Conservation (phyloP, 495 filamentous ascomycete genomes). For the Neurospora sp. region DNA sequence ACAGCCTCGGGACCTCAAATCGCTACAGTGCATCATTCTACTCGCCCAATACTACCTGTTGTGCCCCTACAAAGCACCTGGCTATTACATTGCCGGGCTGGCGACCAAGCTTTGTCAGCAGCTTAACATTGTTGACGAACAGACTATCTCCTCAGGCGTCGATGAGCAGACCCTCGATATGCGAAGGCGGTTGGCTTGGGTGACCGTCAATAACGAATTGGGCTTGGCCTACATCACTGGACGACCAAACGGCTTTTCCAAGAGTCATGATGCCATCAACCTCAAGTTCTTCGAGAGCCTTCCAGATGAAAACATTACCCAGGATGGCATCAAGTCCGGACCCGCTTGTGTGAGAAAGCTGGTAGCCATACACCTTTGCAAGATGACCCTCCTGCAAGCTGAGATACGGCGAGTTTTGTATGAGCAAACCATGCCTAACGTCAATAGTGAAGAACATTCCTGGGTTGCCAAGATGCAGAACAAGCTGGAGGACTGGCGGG, state of each 20-base stretch:
- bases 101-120: conserved; percentile 80
- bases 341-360: conserved; percentile 66
- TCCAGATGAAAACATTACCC: conserved; percentile 70
- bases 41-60: conserved; percentile 88
- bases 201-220: conserved; percentile 72
- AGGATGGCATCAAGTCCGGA: conserved; percentile 61
- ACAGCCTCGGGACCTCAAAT: conserved; percentile 69
- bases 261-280: conserved; percentile 66
- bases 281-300: conserved; percentile 71
- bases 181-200: conserved; percentile 80
- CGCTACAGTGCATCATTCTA: conserved; percentile 79
- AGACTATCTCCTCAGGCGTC: conserved; percentile 55
- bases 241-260: conserved; percentile 71
- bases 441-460: conserved; percentile 63
- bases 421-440: conserved; percentile 61
- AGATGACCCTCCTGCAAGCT: conserved; percentile 79
- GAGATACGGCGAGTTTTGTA: conserved; percentile 81
- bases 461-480: conserved; percentile 76
- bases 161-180: conserved; percentile 74
- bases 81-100: conserved; percentile 82
- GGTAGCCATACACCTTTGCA: conserved; percentile 83
- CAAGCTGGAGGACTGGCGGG: conserved; percentile 65
- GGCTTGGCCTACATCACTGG: conserved; percentile 81
- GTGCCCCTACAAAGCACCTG: conserved; percentile 80
- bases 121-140: conserved; percentile 73